Evolutionary conservation across 768 basidiomycete species (phyloP).

Genomic region (Saitozyma sp.): DNA sequence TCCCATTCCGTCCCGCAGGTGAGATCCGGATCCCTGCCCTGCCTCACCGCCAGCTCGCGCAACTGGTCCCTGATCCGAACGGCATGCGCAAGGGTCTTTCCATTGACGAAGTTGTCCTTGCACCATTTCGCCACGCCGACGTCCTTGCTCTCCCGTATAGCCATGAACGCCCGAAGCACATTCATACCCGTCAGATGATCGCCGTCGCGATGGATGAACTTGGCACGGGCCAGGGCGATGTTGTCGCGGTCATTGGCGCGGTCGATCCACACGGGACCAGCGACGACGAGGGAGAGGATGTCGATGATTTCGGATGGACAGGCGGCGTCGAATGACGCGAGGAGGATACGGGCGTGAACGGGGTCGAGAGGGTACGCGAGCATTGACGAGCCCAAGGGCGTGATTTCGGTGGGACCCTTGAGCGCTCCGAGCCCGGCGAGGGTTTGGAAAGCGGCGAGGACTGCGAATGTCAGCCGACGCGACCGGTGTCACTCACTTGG

Average conservation of each 20-base stretch:
- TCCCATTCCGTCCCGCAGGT: conserved; percentile 68
- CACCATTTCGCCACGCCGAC: conserved; percentile 69
- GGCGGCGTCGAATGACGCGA: conserved; percentile 70
- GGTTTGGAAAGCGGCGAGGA: conserved; percentile 51
- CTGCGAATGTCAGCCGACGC: conserved; percentile 54
- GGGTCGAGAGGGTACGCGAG: conserved; percentile 92
- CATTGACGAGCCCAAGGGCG: conserved; percentile 76
- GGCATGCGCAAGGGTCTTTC: conserved; percentile 75
- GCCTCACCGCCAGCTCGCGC: conserved; percentile 62
- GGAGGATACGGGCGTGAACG: conserved; percentile 69
- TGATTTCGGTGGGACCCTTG: conserved; percentile 65
- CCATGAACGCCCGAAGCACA: conserved; percentile 76
- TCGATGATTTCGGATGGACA: conserved; percentile 79
- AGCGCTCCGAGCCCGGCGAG: conserved; percentile 81
- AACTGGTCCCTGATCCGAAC: conserved; percentile 78
- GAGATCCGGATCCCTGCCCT: conserved; percentile 62
- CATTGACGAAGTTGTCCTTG: conserved; percentile 75
- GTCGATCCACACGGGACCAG: conserved; percentile 79
- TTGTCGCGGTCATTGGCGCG: conserved; percentile 65
- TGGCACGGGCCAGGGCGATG: conserved; percentile 64
- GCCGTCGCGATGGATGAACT: conserved; percentile 79
- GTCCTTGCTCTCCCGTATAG: conserved; percentile 46
- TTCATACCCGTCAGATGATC: conserved; percentile 91
- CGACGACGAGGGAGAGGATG: conserved; percentile 78
- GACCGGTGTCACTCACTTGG: conserved; percentile 63